phyloP scores from a whole-genome alignment of 192 early-diverging fungal species.

The Nowakowskiella sp. region DNA sequence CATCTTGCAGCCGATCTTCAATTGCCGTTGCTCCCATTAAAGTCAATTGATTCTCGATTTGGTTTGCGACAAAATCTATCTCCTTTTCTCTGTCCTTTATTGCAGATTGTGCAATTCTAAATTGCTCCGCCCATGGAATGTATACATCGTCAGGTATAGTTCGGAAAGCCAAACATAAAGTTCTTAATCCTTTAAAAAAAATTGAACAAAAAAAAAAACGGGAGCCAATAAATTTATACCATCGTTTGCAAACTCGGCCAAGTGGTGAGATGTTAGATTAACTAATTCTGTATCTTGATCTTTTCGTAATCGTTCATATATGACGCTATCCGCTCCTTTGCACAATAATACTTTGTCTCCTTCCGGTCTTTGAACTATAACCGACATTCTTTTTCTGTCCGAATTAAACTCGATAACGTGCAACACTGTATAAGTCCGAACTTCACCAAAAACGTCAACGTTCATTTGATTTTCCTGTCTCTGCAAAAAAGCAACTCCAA shows the following conservation, averaged over 20 bases:
- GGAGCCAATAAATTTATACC: constrained; percentile 7
- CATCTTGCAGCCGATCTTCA: constrained; percentile 94
- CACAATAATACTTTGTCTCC: constrained; percentile 70
- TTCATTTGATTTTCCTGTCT: constrained; percentile 45
- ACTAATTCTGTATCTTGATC: background rate
- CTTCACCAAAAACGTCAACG: constrained; percentile 61
- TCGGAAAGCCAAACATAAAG: constrained; percentile 78
- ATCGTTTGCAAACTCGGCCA: constrained; percentile 13
- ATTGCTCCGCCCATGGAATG: constrained; percentile 63
- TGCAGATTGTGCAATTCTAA: constrained; percentile 62
- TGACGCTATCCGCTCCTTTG: constrained; percentile 96
- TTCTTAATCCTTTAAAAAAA: constrained; percentile 62
- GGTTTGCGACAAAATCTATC: constrained; percentile 61
- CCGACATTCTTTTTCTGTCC: constrained; percentile 91
- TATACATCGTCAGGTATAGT: constrained; percentile 65
- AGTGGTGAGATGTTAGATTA: constrained; percentile 3
- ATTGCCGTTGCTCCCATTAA: constrained; percentile 93
- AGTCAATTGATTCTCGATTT: constrained; percentile 72
- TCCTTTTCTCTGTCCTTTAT: constrained; percentile 65
- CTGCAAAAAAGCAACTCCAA: constrained; percentile 67
- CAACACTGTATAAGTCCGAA: constrained; percentile 63
- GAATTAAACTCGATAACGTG: constrained; percentile 92
- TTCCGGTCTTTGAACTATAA: constrained; percentile 74
- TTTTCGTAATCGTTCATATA: constrained; percentile 66
- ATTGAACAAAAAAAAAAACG: background rate